Base-by-base conservation (phyloP, 2,329 filamentous ascomycete species). In the Cladosporium sp. region DNA sequence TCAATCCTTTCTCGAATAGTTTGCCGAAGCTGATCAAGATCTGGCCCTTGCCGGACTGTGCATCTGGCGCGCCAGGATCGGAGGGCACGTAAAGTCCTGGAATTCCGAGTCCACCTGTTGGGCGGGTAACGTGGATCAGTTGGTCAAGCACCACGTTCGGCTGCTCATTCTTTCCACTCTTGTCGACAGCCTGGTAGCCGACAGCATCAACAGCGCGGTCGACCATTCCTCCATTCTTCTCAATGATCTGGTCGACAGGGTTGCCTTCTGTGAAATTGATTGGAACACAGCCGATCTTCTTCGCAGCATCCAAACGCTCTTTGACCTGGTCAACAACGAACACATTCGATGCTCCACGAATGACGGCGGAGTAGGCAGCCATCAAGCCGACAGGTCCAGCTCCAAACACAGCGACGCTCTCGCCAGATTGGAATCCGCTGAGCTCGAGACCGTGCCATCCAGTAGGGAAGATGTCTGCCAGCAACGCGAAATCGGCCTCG, bases 21-120 rank as follows among this genome's bases (percentile, higher is more conserved):
- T 90, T 90, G 65, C 88, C 87, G 70, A 90, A 90, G 64, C 84
- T 87, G 32, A 90, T 79, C 68, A 86, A 79, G 64, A 90, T 85
- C 81, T 88, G 85, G 0, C 88, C 88, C 71, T 88, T 87, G n/a
- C 82, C 85, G 21, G 83, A 81, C 52, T 86, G 83, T 63, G 81
- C 82, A 67, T 90, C 87, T 1, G 86, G 84, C 36, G 87, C 88
- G 57, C 88, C 87, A 15, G 88, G 88, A 68, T 90, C 85, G 58
- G 79, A 79, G 18, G 86, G 79, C 15, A 77, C 74, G 59, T 76
- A 76, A 6, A 75, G 70, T 11, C 74, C 72, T 4, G 86, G 86
- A 60, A 89, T 87, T 0, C 87, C 87, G 5, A 89, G 74, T 2
- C 87, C 87, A 18, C 87, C 87, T 28, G 85, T 87, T 1, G 87